phyloP scores from a whole-genome alignment of 306 rosid species.

The Vachellia pachyceras region DNA sequence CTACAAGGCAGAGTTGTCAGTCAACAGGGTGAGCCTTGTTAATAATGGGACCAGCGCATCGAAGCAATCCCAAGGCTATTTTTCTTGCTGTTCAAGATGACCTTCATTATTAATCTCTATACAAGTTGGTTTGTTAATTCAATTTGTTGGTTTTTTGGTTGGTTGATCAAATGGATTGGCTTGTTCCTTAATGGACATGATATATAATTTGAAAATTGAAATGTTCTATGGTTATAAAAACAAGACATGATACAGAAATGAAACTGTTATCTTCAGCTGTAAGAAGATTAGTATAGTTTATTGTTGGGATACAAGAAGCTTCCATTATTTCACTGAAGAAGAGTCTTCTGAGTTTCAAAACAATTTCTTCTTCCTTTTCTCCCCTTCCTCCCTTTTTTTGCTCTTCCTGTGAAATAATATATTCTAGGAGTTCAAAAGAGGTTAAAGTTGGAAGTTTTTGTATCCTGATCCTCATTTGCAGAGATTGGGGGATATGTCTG shows the following conservation, averaged over 20 bases:
- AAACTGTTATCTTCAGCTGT: slow-evolving; percentile 36
- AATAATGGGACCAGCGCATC: slow-evolving; percentile 49
- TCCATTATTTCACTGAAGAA: not conserved
- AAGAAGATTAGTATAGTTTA: slow-evolving; percentile 1
- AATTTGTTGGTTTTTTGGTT: slow-evolving; percentile 35
- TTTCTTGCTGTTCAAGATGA: slow-evolving; percentile 73
- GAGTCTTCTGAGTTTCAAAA: not conserved
- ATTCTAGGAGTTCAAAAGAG: too few species aligned
- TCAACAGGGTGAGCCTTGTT: slow-evolving; percentile 71
- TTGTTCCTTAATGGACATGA: slow-evolving; percentile 33
- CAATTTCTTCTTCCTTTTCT: not conserved
- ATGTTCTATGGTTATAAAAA: slow-evolving; percentile 24
- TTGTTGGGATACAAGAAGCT: slow-evolving; percentile 26
- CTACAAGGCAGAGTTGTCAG: slow-evolving; percentile 73
- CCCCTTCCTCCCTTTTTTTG: not conserved
- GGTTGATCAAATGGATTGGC: slow-evolving; percentile 19
- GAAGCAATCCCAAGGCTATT: slow-evolving; percentile 50
- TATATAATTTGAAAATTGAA: slow-evolving; percentile 23
- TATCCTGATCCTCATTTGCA: not conserved
- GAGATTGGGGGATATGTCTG: not conserved
- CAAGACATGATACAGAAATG: slow-evolving; percentile 44
- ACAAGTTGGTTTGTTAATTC: slow-evolving; percentile 42
- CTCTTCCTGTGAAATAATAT: not conserved
- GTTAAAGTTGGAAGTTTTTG: not conserved
- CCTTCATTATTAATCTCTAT: slow-evolving; percentile 21